These are phyloP conservation scores for Aegilops longissima DNA, from an alignment of 176 grass and related monocot species.

Conservation along the genomic window DNA sequence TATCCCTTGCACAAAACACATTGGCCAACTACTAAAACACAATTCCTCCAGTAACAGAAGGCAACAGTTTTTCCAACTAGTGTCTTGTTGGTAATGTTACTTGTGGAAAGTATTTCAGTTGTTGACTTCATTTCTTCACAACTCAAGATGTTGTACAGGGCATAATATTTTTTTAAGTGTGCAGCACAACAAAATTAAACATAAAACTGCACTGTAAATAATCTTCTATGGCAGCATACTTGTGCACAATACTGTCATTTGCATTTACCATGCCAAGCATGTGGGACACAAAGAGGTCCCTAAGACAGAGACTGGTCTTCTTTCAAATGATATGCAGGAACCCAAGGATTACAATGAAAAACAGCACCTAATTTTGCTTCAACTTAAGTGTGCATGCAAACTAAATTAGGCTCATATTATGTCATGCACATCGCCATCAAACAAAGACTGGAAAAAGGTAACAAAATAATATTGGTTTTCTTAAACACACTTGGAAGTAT, in stretches of 20 bases:
- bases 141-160: background rate
- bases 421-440: background rate
- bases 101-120: background rate
- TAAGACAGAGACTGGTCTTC: slow-evolving; percentile 6
- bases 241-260: background rate
- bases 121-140: background rate
- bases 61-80: background rate
- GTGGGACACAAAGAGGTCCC: background rate
- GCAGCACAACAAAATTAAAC: slow-evolving; percentile 9
- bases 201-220: background rate
- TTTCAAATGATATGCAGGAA: background rate
- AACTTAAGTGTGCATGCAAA: background rate
- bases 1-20: background rate
- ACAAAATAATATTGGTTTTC: background rate
- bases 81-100: background rate
- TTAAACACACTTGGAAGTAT: background rate
- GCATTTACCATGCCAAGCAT: slow-evolving; percentile 15
- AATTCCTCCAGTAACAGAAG: slow-evolving; percentile 14
- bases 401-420: background rate
- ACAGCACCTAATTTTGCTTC: background rate
- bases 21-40: background rate
- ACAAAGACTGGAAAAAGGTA: slow-evolving; percentile 1
- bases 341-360: background rate
- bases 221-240: slow-evolving; percentile 16
- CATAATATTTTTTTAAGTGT: background rate